Conservation (phyloP, 768 basidiomycete species). For the Lentinula detonsa region DNA sequence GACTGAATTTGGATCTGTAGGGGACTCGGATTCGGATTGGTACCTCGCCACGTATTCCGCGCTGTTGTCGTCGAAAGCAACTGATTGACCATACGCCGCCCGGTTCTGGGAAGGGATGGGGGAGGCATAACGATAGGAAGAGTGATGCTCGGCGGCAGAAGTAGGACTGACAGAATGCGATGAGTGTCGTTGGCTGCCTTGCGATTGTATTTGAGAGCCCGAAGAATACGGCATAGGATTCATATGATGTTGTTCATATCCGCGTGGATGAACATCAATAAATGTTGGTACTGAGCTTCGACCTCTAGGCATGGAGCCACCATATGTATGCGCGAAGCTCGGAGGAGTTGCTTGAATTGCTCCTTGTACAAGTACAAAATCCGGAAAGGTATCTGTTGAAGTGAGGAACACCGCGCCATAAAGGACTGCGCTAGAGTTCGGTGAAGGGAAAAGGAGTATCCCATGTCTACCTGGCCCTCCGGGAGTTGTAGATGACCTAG, state of each 20-base stretch:
- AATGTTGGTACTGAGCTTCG: neutral
- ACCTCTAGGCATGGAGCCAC: neutral
- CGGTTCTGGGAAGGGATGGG: neutral
- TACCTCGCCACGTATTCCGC: neutral
- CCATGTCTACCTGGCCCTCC: constrained; percentile 26
- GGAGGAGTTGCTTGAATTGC: neutral
- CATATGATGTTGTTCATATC: neutral
- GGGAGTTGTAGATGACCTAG: neutral
- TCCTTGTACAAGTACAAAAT: constrained; percentile 18
- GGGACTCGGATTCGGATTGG: neutral
- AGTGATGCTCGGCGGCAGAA: neutral
- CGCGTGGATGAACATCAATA: neutral
- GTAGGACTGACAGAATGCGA: constrained; percentile 2
- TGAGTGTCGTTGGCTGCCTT: neutral
- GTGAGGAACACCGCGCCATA: constrained; percentile 46
- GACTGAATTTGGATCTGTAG: neutral
- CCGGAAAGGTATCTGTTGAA: constrained; percentile 34
- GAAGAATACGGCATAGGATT: neutral
- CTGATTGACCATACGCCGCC: neutral
- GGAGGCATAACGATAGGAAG: constrained; percentile 1
- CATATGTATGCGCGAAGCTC: neutral
- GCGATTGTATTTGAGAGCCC: neutral
- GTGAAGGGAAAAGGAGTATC: constrained; percentile 47
- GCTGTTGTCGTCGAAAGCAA: neutral
- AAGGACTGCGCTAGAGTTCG: constrained; percentile 44